phyloP scores from a whole-genome alignment of 805 yeast species.

The Yarrowia sp. region DNA sequence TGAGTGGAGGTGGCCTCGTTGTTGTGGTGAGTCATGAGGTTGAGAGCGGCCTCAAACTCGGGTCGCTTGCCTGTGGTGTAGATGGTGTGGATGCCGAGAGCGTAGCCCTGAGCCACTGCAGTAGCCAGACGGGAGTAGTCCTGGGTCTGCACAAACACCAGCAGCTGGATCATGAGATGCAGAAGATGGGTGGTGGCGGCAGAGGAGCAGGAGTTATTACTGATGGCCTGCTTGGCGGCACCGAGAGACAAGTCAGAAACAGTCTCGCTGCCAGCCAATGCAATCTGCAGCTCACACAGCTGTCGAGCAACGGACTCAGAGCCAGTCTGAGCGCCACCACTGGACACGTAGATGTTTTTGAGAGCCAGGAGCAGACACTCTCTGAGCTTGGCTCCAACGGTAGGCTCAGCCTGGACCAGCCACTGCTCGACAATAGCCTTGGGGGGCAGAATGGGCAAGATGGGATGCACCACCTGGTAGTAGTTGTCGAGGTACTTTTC shows the following conservation, averaged over 20 bases:
- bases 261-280: conserved; percentile 32
- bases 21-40: conserved; percentile 28
- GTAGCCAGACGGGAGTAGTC: conserved; percentile 51
- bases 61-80: conserved; percentile 18
- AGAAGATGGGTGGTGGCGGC: conserved; percentile 45
- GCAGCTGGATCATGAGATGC: conserved; percentile 48
- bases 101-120: conserved; percentile 48
- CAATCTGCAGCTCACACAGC: conserved; percentile 34
- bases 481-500: conserved; percentile 50
- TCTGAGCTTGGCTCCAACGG: conserved; percentile 44
- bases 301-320: conserved; percentile 21
- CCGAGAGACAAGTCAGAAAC: conserved; percentile 16
- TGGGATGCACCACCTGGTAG: conserved; percentile 51
- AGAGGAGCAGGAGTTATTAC: conserved; percentile 24
- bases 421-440: conserved; percentile 43
- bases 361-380: conserved; percentile 30
- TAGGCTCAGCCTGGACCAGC: conserved; percentile 47
- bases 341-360: conserved; percentile 33
- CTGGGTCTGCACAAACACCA: conserved; percentile 48
- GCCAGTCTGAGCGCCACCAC: conserved; percentile 35
- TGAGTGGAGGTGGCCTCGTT: conserved; percentile 17
- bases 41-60: conserved; percentile 29
- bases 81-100: conserved; percentile 19
- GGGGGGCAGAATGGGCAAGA: conserved; percentile 52
- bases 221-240: conserved; percentile 35